Percentiles rank a stretch among this genome's conserved stretches.
phyloP scores from a whole-genome alignment of 2,329 filamentous ascomycete species.

The Colletotrichum liaoningense region DNA sequence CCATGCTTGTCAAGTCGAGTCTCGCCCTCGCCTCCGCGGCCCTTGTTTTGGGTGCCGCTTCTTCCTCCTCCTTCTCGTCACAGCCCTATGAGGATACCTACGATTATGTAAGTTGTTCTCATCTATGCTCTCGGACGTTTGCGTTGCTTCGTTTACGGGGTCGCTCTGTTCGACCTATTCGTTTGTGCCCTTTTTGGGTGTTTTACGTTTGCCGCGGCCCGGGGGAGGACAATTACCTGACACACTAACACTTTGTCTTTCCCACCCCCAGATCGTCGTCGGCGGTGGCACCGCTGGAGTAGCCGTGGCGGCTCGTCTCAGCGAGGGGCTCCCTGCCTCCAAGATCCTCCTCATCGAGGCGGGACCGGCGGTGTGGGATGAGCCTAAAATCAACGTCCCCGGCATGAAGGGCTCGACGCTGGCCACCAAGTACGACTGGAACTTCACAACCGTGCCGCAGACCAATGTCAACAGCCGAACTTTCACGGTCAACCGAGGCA shows the following conservation, averaged over 20 bases:
- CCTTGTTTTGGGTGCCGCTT: constrained; percentile 15
- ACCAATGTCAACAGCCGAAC: constrained; percentile 48
- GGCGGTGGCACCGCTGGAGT: constrained; percentile 49
- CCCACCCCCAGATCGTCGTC: constrained; percentile 41
- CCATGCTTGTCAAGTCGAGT: constrained; percentile 32
- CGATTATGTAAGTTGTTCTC: constrained; percentile 34
- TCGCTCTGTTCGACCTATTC: background rate
- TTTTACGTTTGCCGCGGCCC: background rate
- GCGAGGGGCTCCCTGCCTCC: constrained; percentile 37
- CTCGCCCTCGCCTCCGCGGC: constrained; percentile 25
- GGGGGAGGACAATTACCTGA: background rate
- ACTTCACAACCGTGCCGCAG: constrained; percentile 54
- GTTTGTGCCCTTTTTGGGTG: background rate
- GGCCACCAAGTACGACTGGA: constrained; percentile 47
- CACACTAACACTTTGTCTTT: constrained; percentile 1
- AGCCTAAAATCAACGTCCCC: constrained; percentile 42
- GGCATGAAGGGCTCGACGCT: constrained; percentile 41
- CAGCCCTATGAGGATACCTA: constrained; percentile 17
- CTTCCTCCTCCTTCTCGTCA: background rate
- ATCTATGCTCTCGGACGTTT: background rate
- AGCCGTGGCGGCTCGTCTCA: constrained; percentile 44
- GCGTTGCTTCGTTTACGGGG: constrained; percentile 7
- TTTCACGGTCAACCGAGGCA: constrained; percentile 53
- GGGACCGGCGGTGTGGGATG: constrained; percentile 40
- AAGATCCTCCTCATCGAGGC: constrained; percentile 46